Conservation (phyloP, 306 rosid genomes). For the Cucumis melo region DNA sequence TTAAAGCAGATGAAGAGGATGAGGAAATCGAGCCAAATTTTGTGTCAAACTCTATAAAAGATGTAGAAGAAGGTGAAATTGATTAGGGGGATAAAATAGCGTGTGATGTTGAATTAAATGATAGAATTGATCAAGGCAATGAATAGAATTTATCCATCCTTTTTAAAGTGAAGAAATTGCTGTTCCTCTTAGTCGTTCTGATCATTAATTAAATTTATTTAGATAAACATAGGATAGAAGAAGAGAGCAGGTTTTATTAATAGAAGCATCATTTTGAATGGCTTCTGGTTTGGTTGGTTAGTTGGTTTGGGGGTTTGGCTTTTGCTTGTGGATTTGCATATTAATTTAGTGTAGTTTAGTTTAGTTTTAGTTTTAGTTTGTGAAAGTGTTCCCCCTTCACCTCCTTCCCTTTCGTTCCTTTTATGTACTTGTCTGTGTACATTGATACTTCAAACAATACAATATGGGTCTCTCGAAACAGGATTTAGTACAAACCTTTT, state of each 20-base stretch:
- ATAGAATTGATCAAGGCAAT: background rate
- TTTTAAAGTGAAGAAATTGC: background rate
- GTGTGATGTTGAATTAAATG: background rate
- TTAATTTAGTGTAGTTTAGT: background rate
- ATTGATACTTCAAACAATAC: background rate
- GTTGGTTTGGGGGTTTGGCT: background rate
- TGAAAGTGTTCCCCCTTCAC: background rate
- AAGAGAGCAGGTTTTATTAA: background rate
- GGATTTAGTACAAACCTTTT: background rate
- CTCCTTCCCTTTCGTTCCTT: background rate
- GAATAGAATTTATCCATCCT: background rate
- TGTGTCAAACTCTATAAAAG: conserved; percentile 34
- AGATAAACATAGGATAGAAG: background rate
- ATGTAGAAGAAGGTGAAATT: conserved; percentile 79
- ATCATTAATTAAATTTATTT: background rate
- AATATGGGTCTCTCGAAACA: background rate
- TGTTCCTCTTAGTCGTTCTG: background rate
- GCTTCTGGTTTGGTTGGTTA: background rate
- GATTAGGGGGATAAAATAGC: conserved; percentile 17
- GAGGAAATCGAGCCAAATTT: conserved; percentile 46
- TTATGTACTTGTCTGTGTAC: background rate
- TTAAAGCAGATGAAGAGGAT: conserved; percentile 69
- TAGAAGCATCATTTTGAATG: background rate
- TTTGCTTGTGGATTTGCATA: background rate
- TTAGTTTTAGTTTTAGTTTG: background rate